Percentiles rank a stretch among this genome's conserved stretches.
These are phyloP conservation scores for Calonectria fujianensis DNA, from an alignment of 2,329 filamentous ascomycete species.

Conservation along the genomic window DNA sequence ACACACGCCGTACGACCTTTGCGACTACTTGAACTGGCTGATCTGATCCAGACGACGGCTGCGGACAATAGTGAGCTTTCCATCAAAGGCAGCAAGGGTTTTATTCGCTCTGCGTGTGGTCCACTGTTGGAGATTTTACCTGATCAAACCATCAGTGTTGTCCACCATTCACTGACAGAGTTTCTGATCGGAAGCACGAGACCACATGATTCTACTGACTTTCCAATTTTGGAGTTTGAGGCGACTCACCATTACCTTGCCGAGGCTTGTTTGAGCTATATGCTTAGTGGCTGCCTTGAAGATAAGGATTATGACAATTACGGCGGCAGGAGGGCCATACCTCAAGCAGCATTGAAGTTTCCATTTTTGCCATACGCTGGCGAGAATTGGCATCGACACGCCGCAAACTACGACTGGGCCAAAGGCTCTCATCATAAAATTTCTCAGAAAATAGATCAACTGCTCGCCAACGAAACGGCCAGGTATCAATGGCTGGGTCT, in stretches of 20 bases:
- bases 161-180: constrained; percentile 47
- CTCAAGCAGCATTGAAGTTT: not conserved
- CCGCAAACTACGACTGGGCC: not conserved
- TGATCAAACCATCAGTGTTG: constrained; percentile 43
- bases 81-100: constrained; percentile 27
- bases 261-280: not conserved
- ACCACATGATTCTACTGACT: not conserved
- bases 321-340: not conserved
- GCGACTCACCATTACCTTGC: not conserved
- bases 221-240: not conserved
- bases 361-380: not conserved
- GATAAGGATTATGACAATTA: not conserved
- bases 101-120: constrained; percentile 33
- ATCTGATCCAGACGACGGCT: constrained; percentile 20
- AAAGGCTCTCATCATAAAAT: not conserved
- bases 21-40: constrained; percentile 43
- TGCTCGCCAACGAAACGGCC: not conserved
- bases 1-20: constrained; percentile 42
- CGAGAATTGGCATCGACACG: not conserved
- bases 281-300: not conserved
- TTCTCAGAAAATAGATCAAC: not conserved
- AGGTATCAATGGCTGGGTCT: not conserved
- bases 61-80: not conserved
- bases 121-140: constrained; percentile 41
- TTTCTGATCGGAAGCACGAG: constrained; percentile 37